Percentiles rank a stretch among this genome's conserved stretches.
These are phyloP conservation scores for Cordyceps pruinosa DNA, from an alignment of 2,329 filamentous ascomycete genomes.

Conservation along the genomic window DNA sequence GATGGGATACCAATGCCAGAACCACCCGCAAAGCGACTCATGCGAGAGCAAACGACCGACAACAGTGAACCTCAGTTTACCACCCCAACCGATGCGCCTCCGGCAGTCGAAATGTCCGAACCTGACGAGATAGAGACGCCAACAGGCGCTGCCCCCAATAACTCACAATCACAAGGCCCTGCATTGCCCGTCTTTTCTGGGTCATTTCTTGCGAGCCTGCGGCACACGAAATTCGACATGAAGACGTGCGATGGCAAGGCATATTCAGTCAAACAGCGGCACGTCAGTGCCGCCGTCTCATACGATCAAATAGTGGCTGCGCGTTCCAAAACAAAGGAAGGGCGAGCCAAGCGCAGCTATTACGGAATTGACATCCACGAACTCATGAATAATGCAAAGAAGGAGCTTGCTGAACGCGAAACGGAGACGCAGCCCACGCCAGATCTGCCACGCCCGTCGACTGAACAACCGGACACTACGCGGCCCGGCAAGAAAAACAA, in stretches of 20 bases:
- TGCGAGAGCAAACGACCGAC: slow-evolving; percentile 11
- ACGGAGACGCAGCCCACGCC: slow-evolving; percentile 16
- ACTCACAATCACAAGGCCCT: slow-evolving; percentile 3
- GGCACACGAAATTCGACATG: slow-evolving; percentile 32
- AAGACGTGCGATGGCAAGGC: slow-evolving; percentile 53
- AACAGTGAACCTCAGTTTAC: background rate
- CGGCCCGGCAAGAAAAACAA: slow-evolving; percentile 32
- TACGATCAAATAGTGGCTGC: slow-evolving; percentile 64
- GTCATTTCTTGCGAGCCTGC: slow-evolving; percentile 21
- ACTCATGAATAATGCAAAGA: slow-evolving; percentile 64
- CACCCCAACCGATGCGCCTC: background rate
- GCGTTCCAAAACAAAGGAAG: slow-evolving; percentile 58
- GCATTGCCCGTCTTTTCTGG: slow-evolving; percentile 22
- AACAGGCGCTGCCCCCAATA: background rate
- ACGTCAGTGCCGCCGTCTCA: slow-evolving; percentile 37
- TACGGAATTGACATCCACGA: slow-evolving; percentile 91
- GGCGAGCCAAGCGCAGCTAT: slow-evolving; percentile 66
- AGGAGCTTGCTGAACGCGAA: slow-evolving; percentile 41
- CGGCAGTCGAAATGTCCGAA: background rate
- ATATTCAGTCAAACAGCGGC: slow-evolving; percentile 49
- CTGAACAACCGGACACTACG: slow-evolving; percentile 28
- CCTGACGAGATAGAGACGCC: background rate
- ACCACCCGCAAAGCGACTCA: slow-evolving; percentile 16
- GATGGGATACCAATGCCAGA: slow-evolving; percentile 3
- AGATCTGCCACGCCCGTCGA: slow-evolving; percentile 34